Evolutionary conservation across 352 stramenopile genomes (phyloP).

Genomic region (Pelagophyceae sp.): DNA sequence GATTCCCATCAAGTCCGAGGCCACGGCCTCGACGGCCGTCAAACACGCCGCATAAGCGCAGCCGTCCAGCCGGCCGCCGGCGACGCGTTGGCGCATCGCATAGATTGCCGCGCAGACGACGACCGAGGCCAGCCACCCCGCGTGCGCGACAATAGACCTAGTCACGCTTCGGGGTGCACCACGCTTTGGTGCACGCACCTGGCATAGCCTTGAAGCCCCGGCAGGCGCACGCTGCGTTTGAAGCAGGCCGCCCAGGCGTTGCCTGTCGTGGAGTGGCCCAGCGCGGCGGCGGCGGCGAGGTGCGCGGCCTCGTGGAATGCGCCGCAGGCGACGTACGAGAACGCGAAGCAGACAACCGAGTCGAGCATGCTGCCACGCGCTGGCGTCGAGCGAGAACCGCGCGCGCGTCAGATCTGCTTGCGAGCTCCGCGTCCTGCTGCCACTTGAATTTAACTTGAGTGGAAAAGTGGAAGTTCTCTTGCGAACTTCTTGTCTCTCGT

Average conservation of each 20-base stretch:
- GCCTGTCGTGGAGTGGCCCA: no score
- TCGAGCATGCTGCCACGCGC: no score
- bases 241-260: no score
- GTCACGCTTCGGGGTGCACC: background rate
- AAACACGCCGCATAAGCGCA: constrained; percentile 37
- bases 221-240: background rate
- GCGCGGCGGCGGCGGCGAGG: background rate
- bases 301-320: constrained; percentile 14
- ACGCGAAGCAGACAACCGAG: no score
- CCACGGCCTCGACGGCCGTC: constrained; percentile 43
- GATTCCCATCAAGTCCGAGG: constrained; percentile 44
- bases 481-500: no score
- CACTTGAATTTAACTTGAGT: no score
- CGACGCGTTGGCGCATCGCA: no score
- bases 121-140: background rate
- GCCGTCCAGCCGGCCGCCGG: no score
- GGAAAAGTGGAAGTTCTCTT: no score
- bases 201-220: background rate
- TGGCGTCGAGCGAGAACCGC: no score
- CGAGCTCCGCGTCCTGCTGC: no score
- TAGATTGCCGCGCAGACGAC: constrained; percentile 19
- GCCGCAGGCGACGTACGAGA: constrained; percentile 18
- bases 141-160: background rate
- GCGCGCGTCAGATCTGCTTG: no score
- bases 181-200: background rate